Evolutionary conservation across 805 yeast genomes (phyloP).

Genomic region (Starmerella lactis-condensi): DNA sequence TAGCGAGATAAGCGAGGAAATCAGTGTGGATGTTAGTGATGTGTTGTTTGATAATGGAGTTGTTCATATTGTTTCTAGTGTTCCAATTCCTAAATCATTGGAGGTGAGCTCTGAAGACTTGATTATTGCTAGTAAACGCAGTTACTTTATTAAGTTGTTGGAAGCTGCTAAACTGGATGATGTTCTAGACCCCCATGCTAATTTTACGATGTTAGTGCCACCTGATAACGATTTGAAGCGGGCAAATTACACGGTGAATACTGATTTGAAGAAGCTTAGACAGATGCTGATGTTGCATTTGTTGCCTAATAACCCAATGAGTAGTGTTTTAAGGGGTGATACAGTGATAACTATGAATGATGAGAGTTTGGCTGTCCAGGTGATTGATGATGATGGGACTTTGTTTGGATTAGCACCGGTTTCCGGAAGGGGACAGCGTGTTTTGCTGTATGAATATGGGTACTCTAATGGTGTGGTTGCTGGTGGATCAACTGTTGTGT

Average conservation of each 20-base stretch:
- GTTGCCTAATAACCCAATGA: slow-evolving; percentile 36
- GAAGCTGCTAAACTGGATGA: slow-evolving; percentile 14
- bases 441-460: slow-evolving; percentile 14
- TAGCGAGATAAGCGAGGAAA: background rate
- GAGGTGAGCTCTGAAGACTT: slow-evolving; percentile 38
- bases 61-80: slow-evolving; percentile 43
- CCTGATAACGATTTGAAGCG: slow-evolving; percentile 35
- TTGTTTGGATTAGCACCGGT: slow-evolving; percentile 13
- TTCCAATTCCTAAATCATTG: slow-evolving; percentile 40
- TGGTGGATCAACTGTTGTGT: slow-evolving; percentile 19
- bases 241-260: slow-evolving; percentile 33
- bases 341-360: slow-evolving; percentile 16
- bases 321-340: slow-evolving; percentile 12
- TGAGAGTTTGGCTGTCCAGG: slow-evolving; percentile 16
- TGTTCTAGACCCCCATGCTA: slow-evolving; percentile 26
- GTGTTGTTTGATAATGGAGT: slow-evolving; percentile 71
- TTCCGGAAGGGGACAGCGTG: slow-evolving; percentile 17
- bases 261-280: slow-evolving; percentile 15
- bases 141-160: slow-evolving; percentile 31
- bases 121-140: slow-evolving; percentile 34
- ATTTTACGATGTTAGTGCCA: slow-evolving; percentile 58
- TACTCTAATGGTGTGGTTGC: slow-evolving; percentile 12
- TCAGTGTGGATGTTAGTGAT: slow-evolving; percentile 28
- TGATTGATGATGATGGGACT: slow-evolving; percentile 9
- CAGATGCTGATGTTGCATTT: slow-evolving; percentile 47